Evolutionary conservation across 164 flowering plant species (phyloP).

Genomic region (Saururus chinensis): DNA sequence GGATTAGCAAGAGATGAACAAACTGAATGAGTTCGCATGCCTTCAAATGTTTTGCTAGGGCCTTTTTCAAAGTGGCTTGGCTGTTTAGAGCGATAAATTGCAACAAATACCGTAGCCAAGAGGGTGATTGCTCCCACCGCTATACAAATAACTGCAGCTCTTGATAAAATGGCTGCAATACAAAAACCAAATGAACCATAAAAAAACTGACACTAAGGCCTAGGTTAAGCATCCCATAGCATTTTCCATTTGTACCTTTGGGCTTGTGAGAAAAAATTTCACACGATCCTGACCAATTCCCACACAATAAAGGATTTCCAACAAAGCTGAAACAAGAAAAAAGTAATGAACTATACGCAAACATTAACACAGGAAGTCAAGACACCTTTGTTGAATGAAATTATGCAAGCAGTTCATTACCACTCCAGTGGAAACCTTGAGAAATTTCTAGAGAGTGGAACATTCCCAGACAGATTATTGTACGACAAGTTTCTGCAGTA

Average conservation of each 20-base stretch:
- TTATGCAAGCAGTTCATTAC: slow-evolving; percentile 17
- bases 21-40: slow-evolving; percentile 18
- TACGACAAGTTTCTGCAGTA: slow-evolving; percentile 58
- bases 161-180: slow-evolving; percentile 45
- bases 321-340: slow-evolving; percentile 38
- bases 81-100: slow-evolving; percentile 53
- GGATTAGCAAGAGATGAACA: neutral
- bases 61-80: slow-evolving; percentile 28
- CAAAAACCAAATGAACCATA: neutral
- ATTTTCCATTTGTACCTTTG: slow-evolving; percentile 33
- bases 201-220: neutral
- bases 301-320: slow-evolving; percentile 77
- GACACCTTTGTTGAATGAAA: neutral
- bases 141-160: slow-evolving; percentile 50
- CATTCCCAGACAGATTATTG: slow-evolving; percentile 70
- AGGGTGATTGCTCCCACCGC: slow-evolving; percentile 48
- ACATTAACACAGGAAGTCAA: neutral
- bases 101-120: slow-evolving; percentile 41
- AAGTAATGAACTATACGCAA: neutral
- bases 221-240: neutral
- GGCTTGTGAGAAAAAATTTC: slow-evolving; percentile 31
- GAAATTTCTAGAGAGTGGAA: slow-evolving; percentile 49
- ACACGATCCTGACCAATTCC: slow-evolving; percentile 80
- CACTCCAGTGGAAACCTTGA: slow-evolving; percentile 67
- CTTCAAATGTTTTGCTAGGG: slow-evolving; percentile 29